phyloP scores from a whole-genome alignment of 495 filamentous ascomycete species.

The Neurospora sp. region DNA sequence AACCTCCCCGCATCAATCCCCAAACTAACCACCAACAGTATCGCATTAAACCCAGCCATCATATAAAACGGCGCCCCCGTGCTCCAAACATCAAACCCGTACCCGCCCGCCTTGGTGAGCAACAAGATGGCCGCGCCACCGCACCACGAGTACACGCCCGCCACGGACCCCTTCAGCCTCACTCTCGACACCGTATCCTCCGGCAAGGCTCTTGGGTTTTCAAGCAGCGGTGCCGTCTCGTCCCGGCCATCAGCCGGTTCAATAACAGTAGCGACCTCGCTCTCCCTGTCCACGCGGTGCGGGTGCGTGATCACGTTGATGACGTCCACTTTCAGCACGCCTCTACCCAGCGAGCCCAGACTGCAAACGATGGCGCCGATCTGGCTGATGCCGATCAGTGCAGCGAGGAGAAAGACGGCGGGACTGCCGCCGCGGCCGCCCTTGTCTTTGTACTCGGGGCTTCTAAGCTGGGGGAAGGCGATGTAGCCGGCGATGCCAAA shows the following conservation, averaged over 20 bases:
- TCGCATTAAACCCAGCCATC: constrained; percentile 77
- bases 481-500: constrained; percentile 69
- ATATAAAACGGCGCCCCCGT: constrained; percentile 80
- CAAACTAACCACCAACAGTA: constrained; percentile 51
- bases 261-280: constrained; percentile 19
- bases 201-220: constrained; percentile 5
- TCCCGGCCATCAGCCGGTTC: constrained; percentile 11
- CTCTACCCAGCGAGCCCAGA: constrained; percentile 70
- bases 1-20: constrained; percentile 24
- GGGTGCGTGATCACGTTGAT: constrained; percentile 9
- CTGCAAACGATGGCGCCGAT: constrained; percentile 94
- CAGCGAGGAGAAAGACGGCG: constrained; percentile 64
- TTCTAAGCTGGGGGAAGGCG: constrained; percentile 56
- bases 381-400: constrained; percentile 76
- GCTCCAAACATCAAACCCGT: constrained; percentile 62
- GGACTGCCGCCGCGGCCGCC: constrained; percentile 49
- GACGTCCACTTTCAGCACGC: constrained; percentile 53
- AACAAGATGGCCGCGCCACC: constrained; percentile 87
- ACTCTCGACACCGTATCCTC: constrained; percentile 29
- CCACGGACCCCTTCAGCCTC: constrained; percentile 82
- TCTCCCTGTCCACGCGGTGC: not conserved
- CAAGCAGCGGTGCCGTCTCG: constrained; percentile 26
- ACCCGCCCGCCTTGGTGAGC: constrained; percentile 85
- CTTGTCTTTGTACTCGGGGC: constrained; percentile 54
- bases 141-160: constrained; percentile 82